Evolutionary conservation across 768 basidiomycete species (phyloP), one percentile per base, ranked within the genome.

Genomic region (Calocera viscosa): DNA sequence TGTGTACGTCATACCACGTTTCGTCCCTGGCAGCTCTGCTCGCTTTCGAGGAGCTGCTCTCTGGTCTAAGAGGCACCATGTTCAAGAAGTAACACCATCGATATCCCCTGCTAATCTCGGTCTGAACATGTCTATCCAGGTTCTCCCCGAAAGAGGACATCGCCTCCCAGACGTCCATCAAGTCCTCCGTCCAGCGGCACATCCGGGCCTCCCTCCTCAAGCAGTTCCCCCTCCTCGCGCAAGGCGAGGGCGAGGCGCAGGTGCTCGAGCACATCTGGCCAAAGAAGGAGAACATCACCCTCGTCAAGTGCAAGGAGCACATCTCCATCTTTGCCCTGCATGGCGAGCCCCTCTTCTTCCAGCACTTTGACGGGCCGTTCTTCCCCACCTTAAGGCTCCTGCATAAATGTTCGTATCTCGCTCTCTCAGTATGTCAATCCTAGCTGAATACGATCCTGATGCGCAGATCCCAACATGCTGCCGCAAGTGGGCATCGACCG

Each of bases 291-390:
- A 82, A 87, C 1, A 80, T 97, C 60, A 87, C 89, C 2, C 88
- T 90, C 72, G 91, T 94, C 68, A 98, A 98, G 81, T 98, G 96
- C 79, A 90, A 88, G 86, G 95, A 97, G 68, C 91, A 96, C 75
- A 82, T 97, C 71, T 92, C 94, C 43, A 88, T 99, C 74, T 96
- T 90, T 77, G 88, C 93, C 0, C 80, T 97, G 39, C 84, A 91
- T 70, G 82, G 87, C 60, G 88, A 90, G 73, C 94, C 95, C 2
- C 75, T 98, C 64, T 89, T 95, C 76, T 93, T 96, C 81, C 94
- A 99, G 75, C 93, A 96, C 75, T 94, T 91, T 74, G 94, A 99
- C 77, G 94, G 91, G 0, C 92, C 92, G 0, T 84, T 90, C 72
- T 89, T 85, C 74, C 96, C 96, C 2, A 94, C 94, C 0, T 80